Evolutionary conservation across 1,284 basidiomycete species (phyloP).

Genomic region (Bondarzewia mesenterica): DNA sequence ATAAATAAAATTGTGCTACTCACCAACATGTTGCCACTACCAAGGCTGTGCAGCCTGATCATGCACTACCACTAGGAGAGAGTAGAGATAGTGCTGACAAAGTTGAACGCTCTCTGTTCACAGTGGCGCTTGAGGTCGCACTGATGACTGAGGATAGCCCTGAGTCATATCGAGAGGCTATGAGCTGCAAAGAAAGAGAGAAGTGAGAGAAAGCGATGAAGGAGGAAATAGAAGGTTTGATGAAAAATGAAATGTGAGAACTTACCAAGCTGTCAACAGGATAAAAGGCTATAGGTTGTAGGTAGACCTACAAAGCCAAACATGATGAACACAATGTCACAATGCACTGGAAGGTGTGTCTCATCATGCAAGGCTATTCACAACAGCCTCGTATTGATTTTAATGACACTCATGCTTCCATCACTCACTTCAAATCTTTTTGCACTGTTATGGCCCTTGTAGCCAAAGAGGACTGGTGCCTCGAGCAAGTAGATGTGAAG

Average conservation of each 20-base stretch:
- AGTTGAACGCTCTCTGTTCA: background rate
- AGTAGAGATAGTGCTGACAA: background rate
- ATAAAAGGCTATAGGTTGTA: background rate
- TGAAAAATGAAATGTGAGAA: background rate
- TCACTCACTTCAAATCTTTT: constrained; percentile 20
- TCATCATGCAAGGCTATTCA: background rate
- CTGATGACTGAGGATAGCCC: background rate
- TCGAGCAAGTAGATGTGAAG: constrained; percentile 22
- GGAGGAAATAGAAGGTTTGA: background rate
- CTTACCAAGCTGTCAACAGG: too few species aligned
- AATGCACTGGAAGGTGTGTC: constrained; percentile 5
- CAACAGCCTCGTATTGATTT: constrained; percentile 24
- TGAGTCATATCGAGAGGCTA: background rate
- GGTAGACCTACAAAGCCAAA: background rate
- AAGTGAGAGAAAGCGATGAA: background rate
- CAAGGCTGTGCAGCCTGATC: background rate
- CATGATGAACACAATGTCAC: background rate
- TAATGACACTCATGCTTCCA: constrained; percentile 9
- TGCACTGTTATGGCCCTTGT: constrained; percentile 18
- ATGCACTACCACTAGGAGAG: background rate
- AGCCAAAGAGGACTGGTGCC: constrained; percentile 13
- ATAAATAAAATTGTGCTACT: too few species aligned
- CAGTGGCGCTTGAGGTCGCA: background rate
- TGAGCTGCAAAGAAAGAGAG: background rate
- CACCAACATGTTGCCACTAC: too few species aligned